Evolutionary conservation across 169 alveolate genomes (phyloP), one percentile per base, ranked within the genome.

Genomic region (Plasmodium ovale): DNA sequence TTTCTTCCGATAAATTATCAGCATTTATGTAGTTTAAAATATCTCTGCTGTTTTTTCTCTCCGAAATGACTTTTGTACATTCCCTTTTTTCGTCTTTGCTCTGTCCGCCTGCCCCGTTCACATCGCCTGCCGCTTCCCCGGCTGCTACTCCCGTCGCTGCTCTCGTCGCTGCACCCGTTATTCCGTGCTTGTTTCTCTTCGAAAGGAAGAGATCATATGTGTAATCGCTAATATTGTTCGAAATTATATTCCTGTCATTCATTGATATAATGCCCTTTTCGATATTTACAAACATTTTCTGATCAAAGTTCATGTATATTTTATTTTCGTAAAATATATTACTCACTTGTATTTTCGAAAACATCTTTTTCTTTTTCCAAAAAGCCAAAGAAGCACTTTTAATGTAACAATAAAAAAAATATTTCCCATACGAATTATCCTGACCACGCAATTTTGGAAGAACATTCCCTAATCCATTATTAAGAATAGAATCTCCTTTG

Each of bases 401-500:
- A 19, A 92, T 64, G 53, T 87, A 82, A 53, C 93, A 88, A 33
- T 88, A 85, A 74, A 89, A 88, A 70, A 92, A 89, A 84, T 92
- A 92, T 60, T 87, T 85, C 14, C 71, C 91, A 47, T 89, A 85
- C 2, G 92, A 65, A 49, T 73, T 87, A 39, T 89, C 49, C 27
- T 87, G 73, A 16, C 91, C 93, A 16, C 65, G 16, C 21, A 92
- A 72, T 58, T 72, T 72, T 23, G 89, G 88, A 3, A 88, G 39
- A 6, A 64, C 33, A 42, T 53, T 44, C 10, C 42, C 16, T 44
- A 67, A 9, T 16, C 88, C 88, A 16, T 54, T 69, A 54, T 42
- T 67, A 49, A 88, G 74, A 53, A 88, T 68, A 23, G 9, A 44
- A 44, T 44, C 84, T 12, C n/a, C 23, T 27, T 29, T 31, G 0